Evolutionary conservation across 352 stramenopile genomes (phyloP).

Genomic region (Pythium apleroticum): DNA sequence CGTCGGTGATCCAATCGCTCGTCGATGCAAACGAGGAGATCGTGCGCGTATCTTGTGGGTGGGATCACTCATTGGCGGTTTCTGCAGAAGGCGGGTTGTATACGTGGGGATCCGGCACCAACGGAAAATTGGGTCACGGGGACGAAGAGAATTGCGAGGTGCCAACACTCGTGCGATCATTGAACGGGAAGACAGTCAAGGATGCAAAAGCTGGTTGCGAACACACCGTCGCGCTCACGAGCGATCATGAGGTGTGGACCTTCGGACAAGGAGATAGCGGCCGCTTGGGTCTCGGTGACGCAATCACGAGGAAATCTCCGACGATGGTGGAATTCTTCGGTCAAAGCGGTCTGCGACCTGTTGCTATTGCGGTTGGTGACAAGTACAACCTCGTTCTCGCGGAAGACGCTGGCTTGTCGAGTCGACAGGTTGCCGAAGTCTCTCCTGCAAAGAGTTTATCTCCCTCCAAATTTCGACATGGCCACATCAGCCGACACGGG

Average conservation of each 20-base stretch:
- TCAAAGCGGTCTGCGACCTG: slow-evolving; percentile 44
- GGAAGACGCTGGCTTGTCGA: slow-evolving; percentile 23
- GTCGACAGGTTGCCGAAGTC: neutral
- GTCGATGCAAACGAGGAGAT: slow-evolving; percentile 61
- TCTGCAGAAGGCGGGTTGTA: slow-evolving; percentile 57
- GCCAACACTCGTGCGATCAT: slow-evolving; percentile 47
- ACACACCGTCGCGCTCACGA: slow-evolving; percentile 64
- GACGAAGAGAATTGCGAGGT: slow-evolving; percentile 79
- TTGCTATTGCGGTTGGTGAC: slow-evolving; percentile 81
- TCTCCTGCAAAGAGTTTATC: neutral
- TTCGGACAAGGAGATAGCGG: slow-evolving; percentile 83
- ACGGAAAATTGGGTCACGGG: slow-evolving; percentile 80
- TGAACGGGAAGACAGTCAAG: slow-evolving; percentile 52
- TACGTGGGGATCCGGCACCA: slow-evolving; percentile 78
- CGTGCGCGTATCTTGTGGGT: slow-evolving; percentile 65
- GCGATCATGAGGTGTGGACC: slow-evolving; percentile 69
- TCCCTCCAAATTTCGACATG: neutral
- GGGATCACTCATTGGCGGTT: slow-evolving; percentile 82
- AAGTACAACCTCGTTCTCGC: slow-evolving; percentile 87
- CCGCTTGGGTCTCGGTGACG: slow-evolving; percentile 73
- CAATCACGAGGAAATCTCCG: slow-evolving; percentile 54
- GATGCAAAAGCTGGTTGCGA: slow-evolving; percentile 82
- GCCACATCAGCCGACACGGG: neutral
- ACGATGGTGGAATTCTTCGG: slow-evolving; percentile 59
- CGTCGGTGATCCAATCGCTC: slow-evolving; percentile 50